phyloP scores from a whole-genome alignment of 2,329 filamentous ascomycete species.

The Epichloe baconii region DNA sequence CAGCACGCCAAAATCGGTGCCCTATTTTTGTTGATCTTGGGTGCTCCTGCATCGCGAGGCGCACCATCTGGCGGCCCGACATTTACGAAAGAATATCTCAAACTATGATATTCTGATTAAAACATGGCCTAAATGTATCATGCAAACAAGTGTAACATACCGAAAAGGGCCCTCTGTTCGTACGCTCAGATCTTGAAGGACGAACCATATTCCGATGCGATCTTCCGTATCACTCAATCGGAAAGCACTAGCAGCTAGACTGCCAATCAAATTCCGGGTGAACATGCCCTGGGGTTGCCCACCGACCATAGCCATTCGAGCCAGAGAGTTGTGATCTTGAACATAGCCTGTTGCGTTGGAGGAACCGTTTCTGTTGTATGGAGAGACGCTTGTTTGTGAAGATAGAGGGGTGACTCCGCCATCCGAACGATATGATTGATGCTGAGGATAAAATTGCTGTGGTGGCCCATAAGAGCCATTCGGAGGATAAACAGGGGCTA shows the following conservation, averaged over 20 bases:
- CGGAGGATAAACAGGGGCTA: slow-evolving; percentile 16
- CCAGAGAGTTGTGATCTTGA: slow-evolving; percentile 18
- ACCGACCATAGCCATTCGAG: slow-evolving; percentile 26
- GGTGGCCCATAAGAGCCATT: slow-evolving; percentile 23
- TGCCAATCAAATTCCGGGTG: slow-evolving; percentile 88
- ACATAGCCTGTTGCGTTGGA: slow-evolving; percentile 12
- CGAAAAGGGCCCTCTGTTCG: slow-evolving; percentile 84
- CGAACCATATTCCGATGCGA: slow-evolving; percentile 89
- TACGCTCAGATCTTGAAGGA: slow-evolving; percentile 88
- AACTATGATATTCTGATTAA: slow-evolving; percentile 24
- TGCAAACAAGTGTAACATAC: slow-evolving; percentile 31
- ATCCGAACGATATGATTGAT: slow-evolving; percentile 19
- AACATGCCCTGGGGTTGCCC: slow-evolving; percentile 67
- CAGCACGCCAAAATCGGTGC: slow-evolving; percentile 73
- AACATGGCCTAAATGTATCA: not conserved
- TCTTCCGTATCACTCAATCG: slow-evolving; percentile 65
- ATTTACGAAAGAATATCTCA: slow-evolving; percentile 69
- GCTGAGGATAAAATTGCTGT: slow-evolving; percentile 24
- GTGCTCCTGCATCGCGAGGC: slow-evolving; percentile 25
- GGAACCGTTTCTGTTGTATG: slow-evolving; percentile 16
- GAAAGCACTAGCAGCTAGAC: slow-evolving; percentile 77
- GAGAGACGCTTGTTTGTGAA: slow-evolving; percentile 14
- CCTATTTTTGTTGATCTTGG: slow-evolving; percentile 55
- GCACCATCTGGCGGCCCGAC: slow-evolving; percentile 44
- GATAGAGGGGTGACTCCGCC: slow-evolving; percentile 13